Evolutionary conservation across 164 flowering plant genomes (phyloP).

Genomic region (Macadamia tetraphylla): DNA sequence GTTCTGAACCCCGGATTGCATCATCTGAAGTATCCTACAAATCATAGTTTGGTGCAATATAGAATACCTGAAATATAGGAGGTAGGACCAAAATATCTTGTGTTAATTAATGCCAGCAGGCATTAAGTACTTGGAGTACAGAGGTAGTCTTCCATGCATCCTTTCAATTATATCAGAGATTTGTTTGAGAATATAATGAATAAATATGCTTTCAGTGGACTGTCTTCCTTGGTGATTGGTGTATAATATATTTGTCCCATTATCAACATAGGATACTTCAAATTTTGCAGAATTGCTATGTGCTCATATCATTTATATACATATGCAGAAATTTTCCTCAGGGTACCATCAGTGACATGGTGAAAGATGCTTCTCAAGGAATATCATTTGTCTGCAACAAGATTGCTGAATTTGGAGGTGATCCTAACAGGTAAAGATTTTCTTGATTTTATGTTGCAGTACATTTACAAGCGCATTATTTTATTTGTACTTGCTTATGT

Average conservation of each 20-base stretch:
- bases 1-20: no score
- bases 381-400: slow-evolving; percentile 81
- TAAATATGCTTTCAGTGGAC: neutral
- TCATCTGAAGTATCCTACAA: no score
- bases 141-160: no score
- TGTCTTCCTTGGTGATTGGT: neutral
- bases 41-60: no score
- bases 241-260: neutral
- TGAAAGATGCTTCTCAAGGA: slow-evolving; percentile 75
- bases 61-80: no score
- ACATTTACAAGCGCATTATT: neutral
- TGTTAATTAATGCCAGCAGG: neutral
- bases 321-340: slow-evolving; percentile 86
- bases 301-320: slow-evolving; percentile 2
- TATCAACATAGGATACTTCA: no score
- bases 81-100: no score
- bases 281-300: no score
- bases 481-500: slow-evolving; percentile 1
- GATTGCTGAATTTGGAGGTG: slow-evolving; percentile 93
- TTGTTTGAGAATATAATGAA: neutral
- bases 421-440: slow-evolving; percentile 64
- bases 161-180: neutral
- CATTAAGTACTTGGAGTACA: neutral
- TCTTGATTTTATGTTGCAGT: neutral
- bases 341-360: slow-evolving; percentile 95